These are phyloP conservation scores for Przewalskia tangutica DNA, from an alignment of 257 asterid genomes.

Conservation along the genomic window DNA sequence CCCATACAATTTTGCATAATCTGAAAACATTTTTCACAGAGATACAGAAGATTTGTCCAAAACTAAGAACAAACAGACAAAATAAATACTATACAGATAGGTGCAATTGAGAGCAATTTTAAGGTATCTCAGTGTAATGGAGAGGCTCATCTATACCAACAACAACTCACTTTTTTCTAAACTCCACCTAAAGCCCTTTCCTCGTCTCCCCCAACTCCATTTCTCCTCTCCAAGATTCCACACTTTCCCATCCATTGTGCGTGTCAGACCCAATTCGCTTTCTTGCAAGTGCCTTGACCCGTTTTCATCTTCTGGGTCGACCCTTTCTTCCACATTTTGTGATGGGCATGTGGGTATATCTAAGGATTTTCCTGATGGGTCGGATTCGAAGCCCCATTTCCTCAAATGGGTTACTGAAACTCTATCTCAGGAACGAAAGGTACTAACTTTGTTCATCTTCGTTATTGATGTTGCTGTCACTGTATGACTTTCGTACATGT, in stretches of 20 bases:
- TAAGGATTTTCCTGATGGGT: constrained; percentile 27
- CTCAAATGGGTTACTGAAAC: constrained; percentile 19
- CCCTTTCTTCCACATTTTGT: neutral
- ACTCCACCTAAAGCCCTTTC: constrained; percentile 18
- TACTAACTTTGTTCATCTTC: neutral
- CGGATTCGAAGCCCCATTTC: constrained; percentile 23
- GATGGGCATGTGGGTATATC: constrained; percentile 10
- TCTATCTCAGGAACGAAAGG: constrained; percentile 35
- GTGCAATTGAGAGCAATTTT: neutral
- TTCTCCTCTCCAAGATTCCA: constrained; percentile 19
- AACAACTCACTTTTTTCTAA: constrained; percentile 33
- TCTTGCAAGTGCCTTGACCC: constrained; percentile 27
- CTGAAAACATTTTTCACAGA: neutral
- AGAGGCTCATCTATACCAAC: constrained; percentile 54
- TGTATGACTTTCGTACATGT: neutral
- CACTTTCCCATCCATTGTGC: neutral
- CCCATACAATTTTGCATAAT: neutral
- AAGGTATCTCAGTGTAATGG: constrained; percentile 24
- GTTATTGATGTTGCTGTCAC: neutral
- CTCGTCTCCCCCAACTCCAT: constrained; percentile 32
- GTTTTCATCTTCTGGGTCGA: constrained; percentile 10
- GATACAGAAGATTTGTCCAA: neutral
- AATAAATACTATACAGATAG: too few species aligned
- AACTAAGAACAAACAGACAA: neutral
- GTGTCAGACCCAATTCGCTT: constrained; percentile 20